Conservation (phyloP, 495 filamentous ascomycete genomes). For the Penicillium lividum region DNA sequence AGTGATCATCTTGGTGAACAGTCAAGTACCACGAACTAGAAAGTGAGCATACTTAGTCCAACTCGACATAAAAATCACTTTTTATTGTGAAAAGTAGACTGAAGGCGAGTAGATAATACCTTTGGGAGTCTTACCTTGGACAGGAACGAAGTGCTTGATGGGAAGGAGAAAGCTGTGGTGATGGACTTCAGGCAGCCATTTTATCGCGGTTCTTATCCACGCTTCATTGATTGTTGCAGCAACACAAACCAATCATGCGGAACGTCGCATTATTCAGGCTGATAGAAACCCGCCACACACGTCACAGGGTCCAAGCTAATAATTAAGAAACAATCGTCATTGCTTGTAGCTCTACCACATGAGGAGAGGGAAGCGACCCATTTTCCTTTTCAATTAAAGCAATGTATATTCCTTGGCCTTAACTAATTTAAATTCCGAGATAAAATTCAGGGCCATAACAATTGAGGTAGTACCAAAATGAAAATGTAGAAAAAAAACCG, state of each 20-base stretch:
- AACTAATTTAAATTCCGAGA: background rate
- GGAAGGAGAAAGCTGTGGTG: background rate
- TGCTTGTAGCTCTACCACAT: background rate
- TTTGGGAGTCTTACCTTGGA: constrained; percentile 1
- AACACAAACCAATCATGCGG: background rate
- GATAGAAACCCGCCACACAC: constrained; percentile 14
- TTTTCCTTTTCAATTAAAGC: background rate
- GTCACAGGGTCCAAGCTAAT: constrained; percentile 10
- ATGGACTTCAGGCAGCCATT: constrained; percentile 5
- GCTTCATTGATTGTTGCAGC: background rate
- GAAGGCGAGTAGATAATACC: too few relatives aligned
- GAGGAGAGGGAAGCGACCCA: background rate
- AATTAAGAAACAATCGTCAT: background rate
- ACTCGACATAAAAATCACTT: background rate
- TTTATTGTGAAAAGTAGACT: background rate
- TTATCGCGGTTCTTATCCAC: background rate
- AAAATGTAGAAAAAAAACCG: background rate
- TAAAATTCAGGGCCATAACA: background rate
- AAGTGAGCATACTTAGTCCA: background rate
- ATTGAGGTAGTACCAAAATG: background rate
- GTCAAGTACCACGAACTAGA: background rate
- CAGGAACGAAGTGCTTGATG: background rate
- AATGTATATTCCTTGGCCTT: background rate
- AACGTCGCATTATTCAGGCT: background rate
- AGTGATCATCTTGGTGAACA: constrained; percentile 18